Evolutionary conservation across 805 yeast species (phyloP).

Genomic region (Yamadazyma nakazawae): DNA sequence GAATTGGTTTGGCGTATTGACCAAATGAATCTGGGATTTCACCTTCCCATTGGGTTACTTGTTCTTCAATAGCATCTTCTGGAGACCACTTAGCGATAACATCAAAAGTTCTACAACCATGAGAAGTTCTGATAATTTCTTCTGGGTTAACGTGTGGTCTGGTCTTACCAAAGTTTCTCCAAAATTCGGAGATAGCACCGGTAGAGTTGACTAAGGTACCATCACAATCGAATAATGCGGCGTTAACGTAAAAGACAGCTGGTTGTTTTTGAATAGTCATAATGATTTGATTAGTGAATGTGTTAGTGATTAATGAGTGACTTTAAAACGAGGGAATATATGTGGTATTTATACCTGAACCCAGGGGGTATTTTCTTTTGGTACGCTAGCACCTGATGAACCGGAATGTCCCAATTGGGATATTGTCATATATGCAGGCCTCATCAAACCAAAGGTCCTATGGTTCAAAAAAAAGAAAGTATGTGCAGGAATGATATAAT

Average conservation of each 20-base stretch:
- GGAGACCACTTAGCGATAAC: slow-evolving; percentile 74
- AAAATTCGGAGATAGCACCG: slow-evolving; percentile 76
- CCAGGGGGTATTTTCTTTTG: slow-evolving; percentile 5
- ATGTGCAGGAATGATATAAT: slow-evolving; percentile 9
- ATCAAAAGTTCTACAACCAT: slow-evolving; percentile 83
- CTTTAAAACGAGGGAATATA: neutral
- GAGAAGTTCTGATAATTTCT: slow-evolving; percentile 68
- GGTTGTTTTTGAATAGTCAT: slow-evolving; percentile 41
- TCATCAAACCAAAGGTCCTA: neutral
- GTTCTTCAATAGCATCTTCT: slow-evolving; percentile 62
- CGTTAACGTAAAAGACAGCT: slow-evolving; percentile 41
- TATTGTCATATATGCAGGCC: neutral
- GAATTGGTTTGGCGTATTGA: slow-evolving; percentile 67
- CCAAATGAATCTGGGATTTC: slow-evolving; percentile 71
- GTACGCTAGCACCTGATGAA: slow-evolving; percentile 3
- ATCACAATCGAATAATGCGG: slow-evolving; percentile 75
- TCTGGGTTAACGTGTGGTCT: slow-evolving; percentile 68
- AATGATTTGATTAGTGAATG: neutral
- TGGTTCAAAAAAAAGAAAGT: slow-evolving; percentile 2
- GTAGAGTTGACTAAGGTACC: slow-evolving; percentile 86
- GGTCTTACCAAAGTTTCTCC: slow-evolving; percentile 69
- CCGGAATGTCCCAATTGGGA: neutral
- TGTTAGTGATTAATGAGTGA: neutral
- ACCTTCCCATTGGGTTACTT: slow-evolving; percentile 64
- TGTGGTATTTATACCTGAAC: slow-evolving; percentile 5